Evolutionary conservation across 306 rosid species (phyloP).

Genomic region (Senna siamea): DNA sequence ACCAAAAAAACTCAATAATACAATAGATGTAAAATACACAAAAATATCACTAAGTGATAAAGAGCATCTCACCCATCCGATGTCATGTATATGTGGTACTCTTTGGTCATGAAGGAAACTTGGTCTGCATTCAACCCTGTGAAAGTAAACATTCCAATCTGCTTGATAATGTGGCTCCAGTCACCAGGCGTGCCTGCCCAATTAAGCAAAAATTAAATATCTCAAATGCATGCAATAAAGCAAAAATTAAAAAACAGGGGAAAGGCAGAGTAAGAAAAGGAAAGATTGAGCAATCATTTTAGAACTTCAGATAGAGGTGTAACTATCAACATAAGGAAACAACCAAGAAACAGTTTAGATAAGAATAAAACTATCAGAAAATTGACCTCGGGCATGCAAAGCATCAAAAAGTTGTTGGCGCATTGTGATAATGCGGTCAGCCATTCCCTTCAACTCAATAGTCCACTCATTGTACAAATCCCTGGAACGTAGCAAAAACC

Average conservation of each 20-base stretch:
- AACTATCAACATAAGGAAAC: conserved; percentile 18
- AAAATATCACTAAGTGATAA: conserved; percentile 1
- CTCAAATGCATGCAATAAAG: no score
- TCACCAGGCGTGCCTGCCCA: conserved; percentile 94
- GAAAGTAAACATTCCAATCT: conserved; percentile 98
- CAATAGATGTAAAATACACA: neutral
- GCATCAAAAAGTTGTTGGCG: conserved; percentile 92
- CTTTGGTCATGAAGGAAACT: conserved; percentile 92
- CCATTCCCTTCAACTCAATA: conserved; percentile 95
- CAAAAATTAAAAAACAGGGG: no score
- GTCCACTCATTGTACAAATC: conserved; percentile 90
- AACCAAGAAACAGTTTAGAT: conserved; percentile 4
- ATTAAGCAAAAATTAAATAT: conserved; percentile 11
- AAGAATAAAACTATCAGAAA: conserved; percentile 14
- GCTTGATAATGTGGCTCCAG: conserved; percentile 98
- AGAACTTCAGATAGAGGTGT: conserved; percentile 3
- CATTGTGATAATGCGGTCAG: conserved; percentile 95
- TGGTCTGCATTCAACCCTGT: conserved; percentile 88
- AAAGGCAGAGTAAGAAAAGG: neutral
- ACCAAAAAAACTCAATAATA: neutral
- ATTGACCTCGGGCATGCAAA: conserved; percentile 71
- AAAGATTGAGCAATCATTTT: conserved; percentile 26
- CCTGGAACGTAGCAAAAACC: conserved; percentile 45
- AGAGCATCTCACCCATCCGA: conserved; percentile 81
- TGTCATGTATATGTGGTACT: conserved; percentile 92